These are phyloP conservation scores for Curvularia hawaiiensis DNA, from an alignment of 2,329 filamentous ascomycete genomes.

Conservation along the genomic window DNA sequence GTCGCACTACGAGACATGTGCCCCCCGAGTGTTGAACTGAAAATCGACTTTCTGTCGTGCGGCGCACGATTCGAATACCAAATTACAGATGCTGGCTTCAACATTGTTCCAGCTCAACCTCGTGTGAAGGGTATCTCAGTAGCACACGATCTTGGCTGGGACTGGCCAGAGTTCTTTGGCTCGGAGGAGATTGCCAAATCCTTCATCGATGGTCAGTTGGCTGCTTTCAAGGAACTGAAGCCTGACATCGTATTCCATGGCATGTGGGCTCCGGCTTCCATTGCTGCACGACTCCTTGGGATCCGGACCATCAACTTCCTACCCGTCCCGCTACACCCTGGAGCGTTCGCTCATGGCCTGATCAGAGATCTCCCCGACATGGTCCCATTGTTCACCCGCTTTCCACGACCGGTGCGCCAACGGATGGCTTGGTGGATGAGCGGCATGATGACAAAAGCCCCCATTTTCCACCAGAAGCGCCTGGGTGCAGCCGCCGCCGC, in stretches of 20 bases:
- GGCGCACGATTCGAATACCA: conserved; percentile 39
- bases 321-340: conserved; percentile 38
- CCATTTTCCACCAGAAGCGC: conserved; percentile 41
- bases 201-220: conserved; percentile 41
- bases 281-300: conserved; percentile 37
- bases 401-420: conserved; percentile 36
- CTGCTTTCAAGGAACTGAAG: conserved; percentile 34
- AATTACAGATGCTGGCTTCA: conserved; percentile 39
- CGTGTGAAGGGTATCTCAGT: conserved; percentile 40
- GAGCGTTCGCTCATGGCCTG: conserved; percentile 36
- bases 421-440: conserved; percentile 35
- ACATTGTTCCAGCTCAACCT: conserved; percentile 39
- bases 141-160: conserved; percentile 42
- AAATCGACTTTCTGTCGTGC: conserved; percentile 39
- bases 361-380: conserved; percentile 41
- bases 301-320: conserved; percentile 43
- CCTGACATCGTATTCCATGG: conserved; percentile 44
- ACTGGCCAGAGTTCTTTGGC: conserved; percentile 43
- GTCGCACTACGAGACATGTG: conserved; percentile 37
- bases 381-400: conserved; percentile 39
- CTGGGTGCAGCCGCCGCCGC: conserved; percentile 37
- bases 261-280: conserved; percentile 42
- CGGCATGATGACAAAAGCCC: conserved; percentile 37
- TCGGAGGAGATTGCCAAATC: conserved; percentile 38
- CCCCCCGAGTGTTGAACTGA: conserved; percentile 30